Base-by-base conservation (phyloP, 805 yeast genomes). In the Saccharomyces eubayanus region DNA sequence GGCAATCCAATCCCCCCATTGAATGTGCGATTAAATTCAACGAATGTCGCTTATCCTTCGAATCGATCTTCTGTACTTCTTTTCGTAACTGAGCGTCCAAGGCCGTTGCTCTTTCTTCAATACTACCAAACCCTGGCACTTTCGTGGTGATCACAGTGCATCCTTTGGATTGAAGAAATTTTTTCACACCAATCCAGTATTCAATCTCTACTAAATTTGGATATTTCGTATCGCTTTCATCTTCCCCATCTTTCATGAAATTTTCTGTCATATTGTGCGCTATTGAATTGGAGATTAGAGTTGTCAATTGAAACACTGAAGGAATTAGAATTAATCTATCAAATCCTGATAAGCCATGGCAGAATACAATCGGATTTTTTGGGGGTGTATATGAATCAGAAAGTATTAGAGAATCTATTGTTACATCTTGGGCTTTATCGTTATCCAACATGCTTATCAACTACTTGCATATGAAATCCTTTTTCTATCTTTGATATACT, bases 1-100 rank as follows among this genome's bases (percentile, higher is more conserved):
- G 72, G 31, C 90, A 81, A 64, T 91, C 97, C 30, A 90, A 71
- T 0, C 97, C 97, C 5, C 97, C 97, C 97, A 90, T 89, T 0
- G 96, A 89, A 65, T 90, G 97, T 5, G 94, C 94, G 28, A 90
- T 75, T 47, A 90, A 66, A 63, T 91, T 91, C 14, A 90, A 76
- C 55, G 81, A 82, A 21, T 82, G 58, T 11, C 71, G 72, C 28
- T 69, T 61, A 30, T 67, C 56, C 21, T 68, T 62, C 12, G 53
- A 55, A 45, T 62, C 56, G 51, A 62, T 47, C 11, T 46, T 49
- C 3, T 57, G 62, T 1, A 64, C 64, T 41, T 66, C 68, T 6
- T 52, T 57, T 46, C 63, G 65, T 5, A 90, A 78, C 59, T 77
- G 82, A 1, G 65, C 62, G 61, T 85, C 78, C 54, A 91, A 70